Evolutionary conservation across 2,329 filamentous ascomycete species (phyloP).

Genomic region (Escovopsis sp.): DNA sequence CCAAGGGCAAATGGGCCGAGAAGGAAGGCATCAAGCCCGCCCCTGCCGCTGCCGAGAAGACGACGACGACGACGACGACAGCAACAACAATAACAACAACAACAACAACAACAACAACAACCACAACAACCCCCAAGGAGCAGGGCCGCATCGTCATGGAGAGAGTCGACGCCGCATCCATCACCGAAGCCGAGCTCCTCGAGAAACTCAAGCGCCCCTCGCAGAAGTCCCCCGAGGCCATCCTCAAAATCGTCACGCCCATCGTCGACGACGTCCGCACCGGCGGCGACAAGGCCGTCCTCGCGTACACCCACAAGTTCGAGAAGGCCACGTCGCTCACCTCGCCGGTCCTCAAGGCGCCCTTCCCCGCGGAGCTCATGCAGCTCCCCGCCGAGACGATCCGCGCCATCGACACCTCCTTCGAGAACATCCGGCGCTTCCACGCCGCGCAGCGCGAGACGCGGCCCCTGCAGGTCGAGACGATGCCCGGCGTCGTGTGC

Average conservation of each 20-base stretch:
- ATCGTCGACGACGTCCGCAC: slow-evolving; percentile 80
- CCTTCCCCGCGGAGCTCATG: slow-evolving; percentile 79
- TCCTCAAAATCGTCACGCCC: slow-evolving; percentile 78
- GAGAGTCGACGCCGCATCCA: slow-evolving; percentile 55
- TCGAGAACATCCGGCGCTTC: slow-evolving; percentile 88
- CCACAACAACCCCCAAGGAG: slow-evolving; percentile 5
- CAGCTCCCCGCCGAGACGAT: slow-evolving; percentile 69
- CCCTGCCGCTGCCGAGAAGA: slow-evolving; percentile 22
- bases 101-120: no score
- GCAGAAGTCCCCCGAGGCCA: slow-evolving; percentile 86
- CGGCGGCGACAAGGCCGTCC: slow-evolving; percentile 73
- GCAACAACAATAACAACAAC: no score
- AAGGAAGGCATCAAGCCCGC: slow-evolving; percentile 52
- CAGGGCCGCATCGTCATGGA: slow-evolving; percentile 63
- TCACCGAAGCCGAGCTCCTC: slow-evolving; percentile 49
- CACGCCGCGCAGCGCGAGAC: slow-evolving; percentile 82
- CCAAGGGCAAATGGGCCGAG: slow-evolving; percentile 82
- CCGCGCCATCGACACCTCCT: slow-evolving; percentile 84
- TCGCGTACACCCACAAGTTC: slow-evolving; percentile 95
- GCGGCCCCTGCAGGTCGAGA: slow-evolving; percentile 74
- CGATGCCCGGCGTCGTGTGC: slow-evolving; percentile 94
- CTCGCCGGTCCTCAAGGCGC: slow-evolving; percentile 77
- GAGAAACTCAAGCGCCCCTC: slow-evolving; percentile 76
- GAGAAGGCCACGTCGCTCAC: slow-evolving; percentile 87
- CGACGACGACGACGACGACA: no score